Base-by-base conservation (phyloP, 73 alveolate species). In the Paramecium pentaurelia region DNA sequence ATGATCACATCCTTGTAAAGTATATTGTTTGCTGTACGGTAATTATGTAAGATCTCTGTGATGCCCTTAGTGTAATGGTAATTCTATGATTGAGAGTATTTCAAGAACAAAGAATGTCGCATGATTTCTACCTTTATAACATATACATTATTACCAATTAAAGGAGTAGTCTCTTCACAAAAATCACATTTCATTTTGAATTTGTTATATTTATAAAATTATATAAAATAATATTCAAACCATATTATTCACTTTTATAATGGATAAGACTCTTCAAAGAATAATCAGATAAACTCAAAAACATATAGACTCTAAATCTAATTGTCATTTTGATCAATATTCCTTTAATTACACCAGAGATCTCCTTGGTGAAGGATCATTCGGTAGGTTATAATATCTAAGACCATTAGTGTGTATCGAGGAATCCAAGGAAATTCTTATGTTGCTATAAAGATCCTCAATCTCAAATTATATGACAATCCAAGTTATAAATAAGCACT, bases 81-180 rank as follows among this genome's bases (percentile, higher is more conserved):
- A 45, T 80, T 49, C 58, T 42, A 80, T 1, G 91, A 80, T 80
- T 80, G 54, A 1, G 91, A 80, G 73, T 80, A 80, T 47, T 80
- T 80, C 25, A 73, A 34, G 47, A 73, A 73, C 58, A 73, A 40
- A 30, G 87, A 73, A 73, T 73, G 87, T 8, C 87, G 40, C 87
- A 73, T 73, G 32, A 73, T 73, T 30, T 73, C 87, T 64, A 32
- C 1, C 47, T 34, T 37, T 6, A 44, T 36, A 30, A 6, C 8
- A 36, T 37, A 37, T 37, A 10, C 16, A 20, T 32, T 14, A 12
- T 36, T 73, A 73, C 87, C 87, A n/a, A 73, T 40, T 20, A 73
- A 73, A 9, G 58, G 58, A 0, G 60, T 37, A 22, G 40, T 32
- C 18, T 73, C 87, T 16, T 73, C 87, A 73, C 87, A 73, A 40